Conservation (phyloP, 2,329 filamentous ascomycete species). For the Bipolaris cookei region DNA sequence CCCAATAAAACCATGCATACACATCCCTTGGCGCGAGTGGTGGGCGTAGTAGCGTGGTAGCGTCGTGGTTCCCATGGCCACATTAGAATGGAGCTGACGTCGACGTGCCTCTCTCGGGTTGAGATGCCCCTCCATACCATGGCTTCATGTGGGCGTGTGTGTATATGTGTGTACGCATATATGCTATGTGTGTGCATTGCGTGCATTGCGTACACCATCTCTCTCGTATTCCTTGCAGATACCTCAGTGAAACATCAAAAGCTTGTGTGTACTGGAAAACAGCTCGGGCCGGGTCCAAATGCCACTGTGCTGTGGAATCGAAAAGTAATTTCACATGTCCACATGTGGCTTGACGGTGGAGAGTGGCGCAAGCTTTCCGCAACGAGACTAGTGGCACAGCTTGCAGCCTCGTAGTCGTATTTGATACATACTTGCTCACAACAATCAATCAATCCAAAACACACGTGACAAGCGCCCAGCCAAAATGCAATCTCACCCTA, state of each 20-base stretch:
- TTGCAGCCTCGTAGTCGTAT: background rate
- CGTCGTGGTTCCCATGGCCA: slow-evolving; percentile 19
- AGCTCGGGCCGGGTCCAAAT: background rate
- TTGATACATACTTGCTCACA: background rate
- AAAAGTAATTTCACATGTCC: background rate
- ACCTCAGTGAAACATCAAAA: background rate
- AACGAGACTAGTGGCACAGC: slow-evolving; percentile 8
- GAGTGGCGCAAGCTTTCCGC: slow-evolving; percentile 4
- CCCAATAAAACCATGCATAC: slow-evolving; percentile 28
- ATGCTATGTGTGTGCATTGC: background rate
- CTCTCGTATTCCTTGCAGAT: background rate
- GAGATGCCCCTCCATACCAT: too few relatives aligned
- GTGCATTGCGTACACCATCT: background rate
- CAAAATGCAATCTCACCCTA: background rate
- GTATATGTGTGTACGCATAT: too few relatives aligned
- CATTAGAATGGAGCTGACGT: slow-evolving; percentile 21
- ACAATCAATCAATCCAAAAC: background rate
- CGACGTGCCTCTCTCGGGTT: slow-evolving; percentile 1
- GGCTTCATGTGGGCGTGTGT: too few relatives aligned
- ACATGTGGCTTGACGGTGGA: background rate
- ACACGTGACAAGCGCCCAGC: background rate
- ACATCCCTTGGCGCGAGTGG: slow-evolving; percentile 15
- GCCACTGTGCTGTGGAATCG: background rate
- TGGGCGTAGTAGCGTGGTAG: slow-evolving; percentile 21
- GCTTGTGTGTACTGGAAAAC: background rate